These are phyloP conservation scores for Nymphaea colorata DNA, from an alignment of 164 flowering plant species.

Conservation along the genomic window DNA sequence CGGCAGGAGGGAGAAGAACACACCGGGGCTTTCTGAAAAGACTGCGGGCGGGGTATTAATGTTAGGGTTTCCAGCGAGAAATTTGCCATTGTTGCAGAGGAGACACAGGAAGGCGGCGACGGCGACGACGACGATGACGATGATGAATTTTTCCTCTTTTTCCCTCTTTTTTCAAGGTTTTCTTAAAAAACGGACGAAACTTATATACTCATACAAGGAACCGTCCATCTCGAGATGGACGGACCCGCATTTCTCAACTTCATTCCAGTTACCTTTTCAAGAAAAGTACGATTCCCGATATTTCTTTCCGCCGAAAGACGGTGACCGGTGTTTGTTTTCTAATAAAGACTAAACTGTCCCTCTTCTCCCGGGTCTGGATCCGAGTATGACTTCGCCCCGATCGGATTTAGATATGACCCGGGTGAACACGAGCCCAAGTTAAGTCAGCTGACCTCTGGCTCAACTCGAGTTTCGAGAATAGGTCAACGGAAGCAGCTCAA, in stretches of 20 bases:
- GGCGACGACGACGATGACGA: background rate
- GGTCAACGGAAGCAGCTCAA: too few species aligned
- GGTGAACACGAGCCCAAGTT: too few species aligned
- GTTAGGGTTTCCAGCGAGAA: background rate
- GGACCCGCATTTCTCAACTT: background rate
- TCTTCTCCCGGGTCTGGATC: background rate
- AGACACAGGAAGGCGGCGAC: background rate
- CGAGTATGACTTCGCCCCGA: too few species aligned
- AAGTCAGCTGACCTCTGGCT: too few species aligned
- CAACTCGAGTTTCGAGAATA: too few species aligned
- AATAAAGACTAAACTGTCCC: background rate
- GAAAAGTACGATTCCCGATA: background rate
- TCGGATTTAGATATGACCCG: too few species aligned
- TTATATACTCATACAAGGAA: background rate
- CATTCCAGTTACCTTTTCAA: background rate
- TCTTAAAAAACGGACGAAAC: background rate
- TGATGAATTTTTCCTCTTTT: background rate
- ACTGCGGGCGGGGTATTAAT: background rate
- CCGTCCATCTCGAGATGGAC: background rate
- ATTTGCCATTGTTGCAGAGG: background rate
- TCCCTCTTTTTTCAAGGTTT: background rate
- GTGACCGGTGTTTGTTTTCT: background rate
- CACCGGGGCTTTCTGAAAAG: background rate
- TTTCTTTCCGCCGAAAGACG: background rate
- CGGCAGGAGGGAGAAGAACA: background rate